Conservation (phyloP, 768 basidiomycete genomes). For the Udeniomyces megalosporus region DNA sequence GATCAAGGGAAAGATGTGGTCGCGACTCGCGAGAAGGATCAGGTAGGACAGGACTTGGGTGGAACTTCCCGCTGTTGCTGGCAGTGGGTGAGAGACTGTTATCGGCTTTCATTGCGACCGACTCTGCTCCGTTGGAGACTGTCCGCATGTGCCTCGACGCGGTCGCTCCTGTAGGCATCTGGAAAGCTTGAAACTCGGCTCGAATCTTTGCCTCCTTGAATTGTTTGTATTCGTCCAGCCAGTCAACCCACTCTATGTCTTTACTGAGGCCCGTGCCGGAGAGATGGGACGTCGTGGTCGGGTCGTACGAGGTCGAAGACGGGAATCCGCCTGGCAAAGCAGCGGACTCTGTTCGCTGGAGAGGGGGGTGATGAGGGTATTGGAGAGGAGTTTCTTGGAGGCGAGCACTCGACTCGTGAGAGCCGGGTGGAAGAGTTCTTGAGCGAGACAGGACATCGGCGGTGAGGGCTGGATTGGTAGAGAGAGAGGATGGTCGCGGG, state of each 20-base stretch:
- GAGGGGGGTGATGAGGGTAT: neutral
- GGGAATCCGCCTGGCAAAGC: neutral
- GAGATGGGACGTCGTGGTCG: neutral
- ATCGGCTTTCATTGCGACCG: neutral
- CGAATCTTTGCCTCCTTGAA: conserved; percentile 33
- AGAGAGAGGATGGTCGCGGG: neutral
- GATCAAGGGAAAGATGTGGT: neutral
- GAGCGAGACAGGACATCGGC: neutral
- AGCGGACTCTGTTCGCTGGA: neutral
- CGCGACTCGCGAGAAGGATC: neutral
- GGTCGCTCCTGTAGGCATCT: neutral
- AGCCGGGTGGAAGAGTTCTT: neutral
- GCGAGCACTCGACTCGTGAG: neutral
- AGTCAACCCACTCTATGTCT: conserved; percentile 35
- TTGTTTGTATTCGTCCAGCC: conserved; percentile 33
- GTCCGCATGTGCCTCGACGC: neutral
- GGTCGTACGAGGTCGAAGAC: neutral
- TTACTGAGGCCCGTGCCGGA: conserved; percentile 13
- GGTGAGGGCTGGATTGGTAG: neutral
- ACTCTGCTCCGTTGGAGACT: neutral
- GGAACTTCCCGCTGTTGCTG: neutral
- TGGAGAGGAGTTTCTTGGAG: neutral
- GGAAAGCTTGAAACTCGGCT: conserved; percentile 22
- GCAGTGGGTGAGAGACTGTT: neutral
- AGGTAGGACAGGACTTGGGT: neutral